Evolutionary conservation across 495 filamentous ascomycete species (phyloP), one percentile per base, ranked within the genome.

Genomic region (Niebla homalea): DNA sequence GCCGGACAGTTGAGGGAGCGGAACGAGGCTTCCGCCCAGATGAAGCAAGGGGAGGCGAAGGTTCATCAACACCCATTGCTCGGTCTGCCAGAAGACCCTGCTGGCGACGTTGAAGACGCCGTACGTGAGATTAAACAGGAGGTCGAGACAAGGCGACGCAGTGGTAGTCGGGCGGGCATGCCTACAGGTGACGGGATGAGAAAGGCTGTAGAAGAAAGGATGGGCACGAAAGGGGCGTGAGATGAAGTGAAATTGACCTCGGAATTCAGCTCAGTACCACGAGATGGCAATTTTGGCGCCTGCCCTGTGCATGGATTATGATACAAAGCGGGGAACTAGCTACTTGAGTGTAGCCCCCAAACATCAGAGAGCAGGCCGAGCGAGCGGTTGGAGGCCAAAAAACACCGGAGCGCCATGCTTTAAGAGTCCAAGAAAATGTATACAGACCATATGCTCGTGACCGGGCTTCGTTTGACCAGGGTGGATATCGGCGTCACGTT

Each of bases 11-110:
- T 89, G 19, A 83, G 86, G 51, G 64, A 73, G 48, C 73, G 82
- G 50, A 70, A 70, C 52, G 57, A 62, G 46, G 16, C 61, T 59
- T 36, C 61, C 60, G 44, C 48, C 51, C 43, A 66, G 64, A 53
- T 49, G 22, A 22, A 43, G 21, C 36, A 44, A 23, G 36, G 7
- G 16, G 29, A 59, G 32, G 49, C 46, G 55, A 60, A 35, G 66
- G 70, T 14, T 49, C 56, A 36, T 5, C 62, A 60, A n/a, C 65
- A 76, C 49, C 76, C 84, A 0, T 73, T 85, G 0, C 67, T 96
- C 14, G 92, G 92, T 1, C 67, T 98, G 20, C 81, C 85, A 0
- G 72, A 74, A 52, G 88, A 96, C 60, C 81, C 85, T 0, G 77
- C 77, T 37, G 66, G 70, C 39, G 90, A 95, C 60, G 67, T 93